These are phyloP conservation scores for Saccharomyces hybrid DNA, from an alignment of 1,139 yeast species.

Conservation along the genomic window DNA sequence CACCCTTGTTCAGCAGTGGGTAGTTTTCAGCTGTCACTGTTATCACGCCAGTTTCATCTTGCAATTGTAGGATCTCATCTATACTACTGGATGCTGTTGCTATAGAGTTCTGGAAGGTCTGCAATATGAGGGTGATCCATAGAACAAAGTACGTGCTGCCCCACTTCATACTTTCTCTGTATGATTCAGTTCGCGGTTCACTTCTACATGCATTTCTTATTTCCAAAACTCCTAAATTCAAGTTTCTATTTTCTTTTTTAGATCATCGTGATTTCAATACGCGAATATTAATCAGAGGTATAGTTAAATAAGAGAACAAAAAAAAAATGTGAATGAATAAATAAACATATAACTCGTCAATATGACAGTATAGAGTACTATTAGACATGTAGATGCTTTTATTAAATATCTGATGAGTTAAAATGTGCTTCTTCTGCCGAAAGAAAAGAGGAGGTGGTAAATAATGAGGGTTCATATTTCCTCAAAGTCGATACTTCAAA, in stretches of 20 bases:
- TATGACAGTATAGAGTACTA: not conserved
- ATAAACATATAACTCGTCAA: not conserved
- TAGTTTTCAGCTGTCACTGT: conserved; percentile 31
- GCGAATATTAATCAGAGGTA: not conserved
- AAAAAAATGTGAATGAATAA: not conserved
- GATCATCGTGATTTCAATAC: not conserved
- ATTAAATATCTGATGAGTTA: not conserved
- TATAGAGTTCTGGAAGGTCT: not conserved
- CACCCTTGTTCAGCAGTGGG: conserved; percentile 26
- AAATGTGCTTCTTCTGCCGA: not conserved
- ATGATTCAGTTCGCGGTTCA: not conserved
- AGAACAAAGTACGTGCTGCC: not conserved
- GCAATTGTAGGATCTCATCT: conserved; percentile 7
- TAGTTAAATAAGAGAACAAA: not conserved
- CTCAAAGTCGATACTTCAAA: conserved; percentile 36
- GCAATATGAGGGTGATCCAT: not conserved
- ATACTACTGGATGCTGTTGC: not conserved
- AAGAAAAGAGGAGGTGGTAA: too few species aligned
- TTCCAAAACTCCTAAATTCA: not conserved
- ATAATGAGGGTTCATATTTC: not conserved
- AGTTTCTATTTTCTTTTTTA: not conserved
- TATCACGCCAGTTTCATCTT: conserved; percentile 25
- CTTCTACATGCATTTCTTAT: not conserved
- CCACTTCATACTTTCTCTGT: not conserved
- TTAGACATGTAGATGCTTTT: not conserved